phyloP scores from a whole-genome alignment of 768 basidiomycete species.

The Trametes punicea region DNA sequence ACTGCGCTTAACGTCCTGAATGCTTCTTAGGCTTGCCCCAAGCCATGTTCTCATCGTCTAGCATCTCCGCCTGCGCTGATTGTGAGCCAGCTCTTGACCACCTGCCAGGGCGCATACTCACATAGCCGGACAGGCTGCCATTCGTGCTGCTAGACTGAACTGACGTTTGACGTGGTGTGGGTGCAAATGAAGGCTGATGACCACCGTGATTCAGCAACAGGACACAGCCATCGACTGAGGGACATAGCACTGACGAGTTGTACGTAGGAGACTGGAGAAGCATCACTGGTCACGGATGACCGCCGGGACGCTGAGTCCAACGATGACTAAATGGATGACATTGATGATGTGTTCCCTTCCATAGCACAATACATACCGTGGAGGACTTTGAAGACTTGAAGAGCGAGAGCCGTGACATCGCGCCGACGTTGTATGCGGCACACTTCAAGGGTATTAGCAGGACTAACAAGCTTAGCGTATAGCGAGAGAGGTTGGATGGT shows the following conservation, averaged over 20 bases:
- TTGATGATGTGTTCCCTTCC: no score
- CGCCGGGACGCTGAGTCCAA: background rate
- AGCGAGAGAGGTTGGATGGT: no score
- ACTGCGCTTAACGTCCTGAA: constrained; percentile 3
- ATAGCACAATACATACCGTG: background rate
- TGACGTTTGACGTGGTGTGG: background rate
- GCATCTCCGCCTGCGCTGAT: constrained; percentile 27
- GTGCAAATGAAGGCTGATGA: constrained; percentile 2
- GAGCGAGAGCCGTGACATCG: constrained; percentile 10
- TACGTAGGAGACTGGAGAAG: constrained; percentile 11
- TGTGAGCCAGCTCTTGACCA: background rate
- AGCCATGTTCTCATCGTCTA: constrained; percentile 32
- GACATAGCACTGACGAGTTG: constrained; percentile 3
- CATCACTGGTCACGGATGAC: constrained; percentile 10
- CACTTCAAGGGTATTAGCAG: background rate
- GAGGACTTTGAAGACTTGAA: constrained; percentile 12
- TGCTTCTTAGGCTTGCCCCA: constrained; percentile 28
- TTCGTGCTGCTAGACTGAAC: background rate
- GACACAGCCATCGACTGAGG: background rate
- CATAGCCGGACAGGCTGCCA: background rate
- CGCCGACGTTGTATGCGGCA: background rate
- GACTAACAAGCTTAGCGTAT: background rate
- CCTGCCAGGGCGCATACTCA: background rate
- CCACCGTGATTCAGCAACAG: background rate
- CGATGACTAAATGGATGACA: constrained; percentile 1